These are phyloP conservation scores for Arthrocladium fulminans DNA, from an alignment of 2,329 filamentous ascomycete genomes.

Conservation along the genomic window DNA sequence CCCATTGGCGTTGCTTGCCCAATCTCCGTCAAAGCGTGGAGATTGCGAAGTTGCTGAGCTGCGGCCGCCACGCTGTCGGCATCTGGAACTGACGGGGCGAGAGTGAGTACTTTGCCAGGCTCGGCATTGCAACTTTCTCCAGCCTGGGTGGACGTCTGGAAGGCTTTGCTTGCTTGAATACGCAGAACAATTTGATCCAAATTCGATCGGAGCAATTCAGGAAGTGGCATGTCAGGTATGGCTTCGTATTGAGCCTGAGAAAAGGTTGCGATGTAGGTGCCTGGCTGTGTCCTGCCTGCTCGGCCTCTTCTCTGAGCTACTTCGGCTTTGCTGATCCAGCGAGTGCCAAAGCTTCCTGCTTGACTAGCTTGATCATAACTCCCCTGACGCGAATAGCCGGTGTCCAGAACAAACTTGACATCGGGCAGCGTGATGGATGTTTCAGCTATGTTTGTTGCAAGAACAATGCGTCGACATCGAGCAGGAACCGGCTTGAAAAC, in stretches of 20 bases:
- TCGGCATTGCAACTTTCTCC: not conserved
- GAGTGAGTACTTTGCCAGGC: not conserved
- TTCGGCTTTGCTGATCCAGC: slow-evolving; percentile 57
- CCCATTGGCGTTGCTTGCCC: slow-evolving; percentile 85
- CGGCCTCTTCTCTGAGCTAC: slow-evolving; percentile 88
- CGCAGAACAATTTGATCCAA: slow-evolving; percentile 1
- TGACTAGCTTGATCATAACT: slow-evolving; percentile 11
- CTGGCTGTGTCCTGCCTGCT: slow-evolving; percentile 89
- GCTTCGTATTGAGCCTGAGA: slow-evolving; percentile 78
- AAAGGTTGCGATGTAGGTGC: slow-evolving; percentile 91
- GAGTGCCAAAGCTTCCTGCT: not conserved
- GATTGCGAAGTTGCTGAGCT: slow-evolving; percentile 83
- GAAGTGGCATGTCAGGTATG: slow-evolving; percentile 36
- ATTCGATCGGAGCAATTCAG: slow-evolving; percentile 69
- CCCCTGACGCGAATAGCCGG: slow-evolving; percentile 57
- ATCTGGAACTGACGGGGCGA: slow-evolving; percentile 51
- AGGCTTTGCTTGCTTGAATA: not conserved
- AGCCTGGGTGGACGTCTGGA: not conserved
- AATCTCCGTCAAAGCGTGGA: slow-evolving; percentile 69
- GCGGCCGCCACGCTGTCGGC: slow-evolving; percentile 85
- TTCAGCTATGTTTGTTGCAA: slow-evolving; percentile 96
- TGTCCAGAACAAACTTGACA: slow-evolving; percentile 92
- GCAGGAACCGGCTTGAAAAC: slow-evolving; percentile 33
- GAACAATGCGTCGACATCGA: slow-evolving; percentile 80
- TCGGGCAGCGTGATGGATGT: slow-evolving; percentile 97